These are phyloP conservation scores for Dalechampia spathulata DNA, from an alignment of 441 rosid genomes.

Conservation along the genomic window DNA sequence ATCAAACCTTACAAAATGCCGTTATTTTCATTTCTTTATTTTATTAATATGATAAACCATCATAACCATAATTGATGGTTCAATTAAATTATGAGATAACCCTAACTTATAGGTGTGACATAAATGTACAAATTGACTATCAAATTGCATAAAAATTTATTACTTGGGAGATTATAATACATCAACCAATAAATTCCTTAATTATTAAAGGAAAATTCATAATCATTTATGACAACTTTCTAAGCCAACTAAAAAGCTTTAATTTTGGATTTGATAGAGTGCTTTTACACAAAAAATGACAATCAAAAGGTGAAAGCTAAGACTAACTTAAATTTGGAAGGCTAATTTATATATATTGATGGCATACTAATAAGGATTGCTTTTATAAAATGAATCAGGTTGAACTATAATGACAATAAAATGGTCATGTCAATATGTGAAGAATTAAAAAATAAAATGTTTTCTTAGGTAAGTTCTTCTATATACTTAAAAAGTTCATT, in stretches of 20 bases:
- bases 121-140: background rate
- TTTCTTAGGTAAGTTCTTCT: background rate
- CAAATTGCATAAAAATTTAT: background rate
- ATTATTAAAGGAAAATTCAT: background rate
- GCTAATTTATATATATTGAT: slow-evolving; percentile 2
- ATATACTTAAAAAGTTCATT: background rate
- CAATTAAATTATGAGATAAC: no score
- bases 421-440: background rate
- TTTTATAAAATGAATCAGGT: background rate
- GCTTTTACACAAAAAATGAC: no score
- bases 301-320: background rate
- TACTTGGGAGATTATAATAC: background rate
- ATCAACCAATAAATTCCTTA: background rate
- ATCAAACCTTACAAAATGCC: no score
- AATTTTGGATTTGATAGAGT: background rate
- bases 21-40: no score
- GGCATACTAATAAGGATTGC: background rate
- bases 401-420: background rate
- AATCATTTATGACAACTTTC: background rate
- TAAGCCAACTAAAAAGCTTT: background rate
- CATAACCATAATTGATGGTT: no score
- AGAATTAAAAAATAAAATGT: background rate
- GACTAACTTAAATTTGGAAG: background rate
- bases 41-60: no score
- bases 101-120: no score